A percentile compares a stretch with the other conserved stretches of the same genome.
phyloP scores from a whole-genome alignment of 192 early-diverging fungal species.

The Allomyces macrogynus region DNA sequence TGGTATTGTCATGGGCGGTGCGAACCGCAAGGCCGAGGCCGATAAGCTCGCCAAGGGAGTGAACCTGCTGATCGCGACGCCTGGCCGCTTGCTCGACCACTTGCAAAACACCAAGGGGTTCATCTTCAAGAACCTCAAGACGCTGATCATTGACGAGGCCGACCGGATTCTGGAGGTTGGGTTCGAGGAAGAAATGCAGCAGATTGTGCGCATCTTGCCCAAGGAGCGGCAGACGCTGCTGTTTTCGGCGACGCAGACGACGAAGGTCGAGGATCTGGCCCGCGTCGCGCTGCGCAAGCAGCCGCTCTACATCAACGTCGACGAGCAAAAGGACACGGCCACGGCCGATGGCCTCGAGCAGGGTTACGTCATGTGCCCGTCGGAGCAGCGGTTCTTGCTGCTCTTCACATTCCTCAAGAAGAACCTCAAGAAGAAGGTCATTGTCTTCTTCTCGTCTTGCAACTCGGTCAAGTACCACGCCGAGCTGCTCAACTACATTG shows the following conservation, averaged over 20 bases:
- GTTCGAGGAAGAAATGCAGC: slow-evolving; percentile 97
- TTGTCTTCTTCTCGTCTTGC: slow-evolving; percentile 96
- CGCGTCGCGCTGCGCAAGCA: slow-evolving; percentile 91
- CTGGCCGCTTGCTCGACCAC: slow-evolving; percentile 93
- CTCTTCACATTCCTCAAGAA: slow-evolving; percentile 96
- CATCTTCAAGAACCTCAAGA: slow-evolving; percentile 82
- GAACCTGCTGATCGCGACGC: slow-evolving; percentile 87
- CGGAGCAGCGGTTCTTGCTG: slow-evolving; percentile 82
- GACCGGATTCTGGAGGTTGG: slow-evolving; percentile 96
- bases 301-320: slow-evolving; percentile 97
- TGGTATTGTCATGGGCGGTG: slow-evolving; percentile 96
- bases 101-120: slow-evolving; percentile 95
- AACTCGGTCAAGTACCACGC: slow-evolving; percentile 96
- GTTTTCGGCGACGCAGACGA: slow-evolving; percentile 98
- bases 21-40: slow-evolving; percentile 86
- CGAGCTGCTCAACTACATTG: slow-evolving; percentile 96
- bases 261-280: slow-evolving; percentile 93
- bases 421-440: slow-evolving; percentile 92
- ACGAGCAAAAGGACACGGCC: slow-evolving; percentile 83
- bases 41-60: slow-evolving; percentile 92
- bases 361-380: slow-evolving; percentile 88
- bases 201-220: slow-evolving; percentile 86
- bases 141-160: slow-evolving; percentile 88
- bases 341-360: slow-evolving; percentile 94
- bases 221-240: slow-evolving; percentile 90